Conservation (phyloP, 768 basidiomycete species). For the Termitomyces sp. region DNA sequence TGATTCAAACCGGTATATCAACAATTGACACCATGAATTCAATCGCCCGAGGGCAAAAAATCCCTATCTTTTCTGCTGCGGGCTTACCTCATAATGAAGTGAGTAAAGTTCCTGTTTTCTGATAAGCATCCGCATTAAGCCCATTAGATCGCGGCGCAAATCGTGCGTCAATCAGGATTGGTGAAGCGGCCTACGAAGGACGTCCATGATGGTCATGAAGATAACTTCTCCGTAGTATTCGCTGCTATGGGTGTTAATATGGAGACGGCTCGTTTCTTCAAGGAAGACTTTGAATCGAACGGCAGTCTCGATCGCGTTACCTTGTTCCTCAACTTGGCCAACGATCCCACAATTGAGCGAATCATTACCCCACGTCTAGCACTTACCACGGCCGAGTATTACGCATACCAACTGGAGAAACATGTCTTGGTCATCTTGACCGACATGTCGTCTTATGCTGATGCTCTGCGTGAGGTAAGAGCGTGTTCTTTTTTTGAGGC, state of each 20-base stretch:
- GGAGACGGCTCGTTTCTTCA: conserved; percentile 99
- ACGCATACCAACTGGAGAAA: conserved; percentile 99
- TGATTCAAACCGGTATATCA: conserved; percentile 99
- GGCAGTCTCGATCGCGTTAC: conserved; percentile 97
- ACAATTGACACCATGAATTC: conserved; percentile 98
- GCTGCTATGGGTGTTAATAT: conserved; percentile 99
- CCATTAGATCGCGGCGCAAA: conserved; percentile 93
- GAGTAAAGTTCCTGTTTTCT: conserved; percentile 15
- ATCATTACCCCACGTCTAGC: conserved; percentile 99
- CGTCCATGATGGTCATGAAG: conserved; percentile 97
- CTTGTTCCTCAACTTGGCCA: conserved; percentile 96
- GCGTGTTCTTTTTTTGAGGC: conserved; percentile 1
- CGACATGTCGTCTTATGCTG: conserved; percentile 98
- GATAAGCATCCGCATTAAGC: conserved; percentile 1
- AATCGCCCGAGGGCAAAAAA: conserved; percentile 99
- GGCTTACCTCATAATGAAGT: conserved; percentile 99
- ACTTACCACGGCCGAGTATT: conserved; percentile 97
- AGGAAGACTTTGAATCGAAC: conserved; percentile 98
- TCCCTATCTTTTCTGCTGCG: conserved; percentile 98
- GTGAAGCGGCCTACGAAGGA: conserved; percentile 96
- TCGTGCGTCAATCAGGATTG: conserved; percentile 97
- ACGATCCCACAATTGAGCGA: conserved; percentile 99
- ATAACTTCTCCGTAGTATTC: conserved; percentile 99
- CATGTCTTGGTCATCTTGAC: conserved; percentile 99
- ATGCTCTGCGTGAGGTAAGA: conserved; percentile 86